Base-by-base conservation (phyloP, 2,329 filamentous ascomycete species). In the Dothistroma pini region DNA sequence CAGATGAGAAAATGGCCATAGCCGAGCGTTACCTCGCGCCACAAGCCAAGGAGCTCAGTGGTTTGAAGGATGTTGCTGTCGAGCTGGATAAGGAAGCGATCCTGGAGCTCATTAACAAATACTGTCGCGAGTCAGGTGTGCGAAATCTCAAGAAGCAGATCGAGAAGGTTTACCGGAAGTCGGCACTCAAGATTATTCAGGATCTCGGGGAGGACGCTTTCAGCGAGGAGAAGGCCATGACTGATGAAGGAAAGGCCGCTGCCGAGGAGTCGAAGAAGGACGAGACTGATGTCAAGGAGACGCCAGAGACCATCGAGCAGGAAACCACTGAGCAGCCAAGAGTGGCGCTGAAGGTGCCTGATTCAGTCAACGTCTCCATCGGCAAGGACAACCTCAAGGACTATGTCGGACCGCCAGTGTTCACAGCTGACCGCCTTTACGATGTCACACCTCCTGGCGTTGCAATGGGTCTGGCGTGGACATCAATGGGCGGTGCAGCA, bases 71-170 rank as follows among this genome's bases (percentile, higher is more conserved):
- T 21, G 93, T 93, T 21, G 89, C 97, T 72, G 93, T 99, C n/a
- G 81, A 81, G n/a, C 81, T 99, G 49, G 88, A 87, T 63, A 87
- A 92, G 68, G 89, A 90, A 60, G 96, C 93, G 12, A 96, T 99
- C 50, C 89, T 95, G 71, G 95, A 99, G 77, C 83, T 99, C 50
- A 99, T 99, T 80, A 97, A 97, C 79, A 96, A 91, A 25, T 99
- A 99, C 80, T 97, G 93, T 78, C 90, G 95, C 49, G 95, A 99
- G 78, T 96, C 92, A 49, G 95, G 95, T 70, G 96, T 99, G 9
- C 89, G 95, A 67, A 99, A 99, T 73, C 80, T 99, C 63, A 99
- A 99, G 84, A 97, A 99, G 81, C 93, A 97, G 76, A 99, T 99
- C 64, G 95, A 99, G 76, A 99, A 99, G 80, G 91, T 99, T 2